These are phyloP conservation scores for Rosa chinensis DNA, from an alignment of 306 rosid genomes.

Conservation along the genomic window DNA sequence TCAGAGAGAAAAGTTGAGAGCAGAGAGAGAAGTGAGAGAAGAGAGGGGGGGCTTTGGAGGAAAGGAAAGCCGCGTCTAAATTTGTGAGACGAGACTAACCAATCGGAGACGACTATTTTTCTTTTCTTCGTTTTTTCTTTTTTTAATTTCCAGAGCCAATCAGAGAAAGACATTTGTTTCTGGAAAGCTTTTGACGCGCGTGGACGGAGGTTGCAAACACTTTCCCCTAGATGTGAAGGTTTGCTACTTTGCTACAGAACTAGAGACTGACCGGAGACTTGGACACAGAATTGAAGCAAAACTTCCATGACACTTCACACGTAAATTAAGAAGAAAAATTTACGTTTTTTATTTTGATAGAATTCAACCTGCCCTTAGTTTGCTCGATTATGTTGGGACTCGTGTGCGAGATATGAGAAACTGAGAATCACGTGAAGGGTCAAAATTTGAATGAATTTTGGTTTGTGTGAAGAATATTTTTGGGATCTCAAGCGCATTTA, in stretches of 20 bases:
- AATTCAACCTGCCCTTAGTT: too few relatives aligned
- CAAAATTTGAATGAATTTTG: too few relatives aligned
- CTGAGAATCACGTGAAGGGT: too few relatives aligned
- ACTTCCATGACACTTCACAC: not conserved
- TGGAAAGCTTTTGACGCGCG: not conserved
- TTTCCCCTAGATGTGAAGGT: not conserved
- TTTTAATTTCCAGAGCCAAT: not conserved
- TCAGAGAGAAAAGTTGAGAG: not conserved
- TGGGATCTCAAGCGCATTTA: too few relatives aligned
- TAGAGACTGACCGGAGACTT: not conserved
- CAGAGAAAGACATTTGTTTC: not conserved
- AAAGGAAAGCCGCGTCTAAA: slow-evolving; percentile 20
- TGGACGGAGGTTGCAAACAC: not conserved
- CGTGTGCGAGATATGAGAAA: too few relatives aligned
- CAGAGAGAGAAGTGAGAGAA: not conserved
- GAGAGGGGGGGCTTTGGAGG: not conserved
- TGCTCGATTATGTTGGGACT: too few relatives aligned
- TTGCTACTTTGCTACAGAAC: not conserved
- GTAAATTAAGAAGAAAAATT: too few relatives aligned
- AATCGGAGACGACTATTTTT: not conserved
- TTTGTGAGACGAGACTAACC: slow-evolving; percentile 7
- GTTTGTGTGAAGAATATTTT: too few relatives aligned
- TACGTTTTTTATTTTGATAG: too few relatives aligned
- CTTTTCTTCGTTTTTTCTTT: not conserved
- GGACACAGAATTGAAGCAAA: not conserved